These are phyloP conservation scores for Ogataea allantospora DNA, from an alignment of 805 yeast genomes.

Conservation along the genomic window DNA sequence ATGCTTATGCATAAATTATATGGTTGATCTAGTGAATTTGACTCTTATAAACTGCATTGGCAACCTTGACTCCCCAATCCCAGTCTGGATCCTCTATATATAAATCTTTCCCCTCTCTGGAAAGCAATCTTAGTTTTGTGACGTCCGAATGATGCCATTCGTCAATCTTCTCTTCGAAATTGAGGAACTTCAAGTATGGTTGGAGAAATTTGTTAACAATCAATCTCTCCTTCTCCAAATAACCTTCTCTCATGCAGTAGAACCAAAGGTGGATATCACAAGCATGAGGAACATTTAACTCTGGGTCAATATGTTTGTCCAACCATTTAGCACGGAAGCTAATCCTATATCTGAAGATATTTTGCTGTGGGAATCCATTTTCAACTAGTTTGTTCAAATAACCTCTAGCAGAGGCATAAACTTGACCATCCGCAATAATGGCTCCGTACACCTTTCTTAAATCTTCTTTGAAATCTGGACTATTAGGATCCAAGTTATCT, in stretches of 20 bases:
- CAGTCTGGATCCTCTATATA: conserved; percentile 34
- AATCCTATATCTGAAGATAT: conserved; percentile 32
- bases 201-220: conserved; percentile 26
- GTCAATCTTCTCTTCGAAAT: conserved; percentile 23
- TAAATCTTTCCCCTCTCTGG: conserved; percentile 30
- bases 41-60: conserved; percentile 29
- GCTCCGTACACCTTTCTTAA: conserved; percentile 32
- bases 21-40: conserved; percentile 1
- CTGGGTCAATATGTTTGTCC: conserved; percentile 19
- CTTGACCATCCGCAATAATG: conserved; percentile 39
- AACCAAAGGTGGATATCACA: conserved; percentile 38
- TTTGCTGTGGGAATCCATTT: conserved; percentile 25
- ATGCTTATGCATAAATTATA: neutral
- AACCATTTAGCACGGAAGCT: conserved; percentile 28
- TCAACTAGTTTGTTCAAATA: conserved; percentile 32
- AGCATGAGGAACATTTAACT: conserved; percentile 37
- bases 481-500: conserved; percentile 12
- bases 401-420: conserved; percentile 39
- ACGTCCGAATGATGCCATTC: conserved; percentile 33
- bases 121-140: conserved; percentile 29
- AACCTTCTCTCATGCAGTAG: conserved; percentile 28
- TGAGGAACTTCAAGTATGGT: conserved; percentile 34
- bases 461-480: conserved; percentile 13
- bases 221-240: conserved; percentile 28
- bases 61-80: conserved; percentile 39